Evolutionary conservation across 2,329 filamentous ascomycete genomes (phyloP), one percentile per base, ranked within the genome.

Genomic region (Phialophora tarda): DNA sequence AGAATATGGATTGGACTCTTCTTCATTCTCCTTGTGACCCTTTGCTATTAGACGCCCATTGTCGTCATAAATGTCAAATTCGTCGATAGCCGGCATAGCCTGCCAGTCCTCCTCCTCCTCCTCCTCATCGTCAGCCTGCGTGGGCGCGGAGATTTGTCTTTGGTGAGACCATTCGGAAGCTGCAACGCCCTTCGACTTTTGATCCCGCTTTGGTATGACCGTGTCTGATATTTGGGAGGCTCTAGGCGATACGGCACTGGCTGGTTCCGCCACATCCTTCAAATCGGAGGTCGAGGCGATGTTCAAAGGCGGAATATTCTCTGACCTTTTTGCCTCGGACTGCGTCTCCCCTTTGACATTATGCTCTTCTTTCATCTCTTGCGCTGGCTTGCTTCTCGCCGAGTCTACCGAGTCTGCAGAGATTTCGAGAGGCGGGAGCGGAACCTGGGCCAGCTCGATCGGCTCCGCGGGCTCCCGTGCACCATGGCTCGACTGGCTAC

Each of bases 21-120:
- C 89, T 14, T 89, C 86, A 32, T 85, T 86, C 66, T 90, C 87
- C 47, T 85, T 82, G 65, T 90, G 89, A 72, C 96, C 94, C 69
- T 86, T 89, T 12, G 95, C 95, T 70, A 99, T 84, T 30, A 99
- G 84, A 71, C 86, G 91, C 72, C 96, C 91, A 77, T 96, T 89
- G 74, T 99, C 95, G 76, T 99, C 92, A 78, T 98, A 99, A 71
- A 97, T 91, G 78, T 98, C 94, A 76, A 95, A 96, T 44, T 90
- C 90, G 7, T 93, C 95, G 74, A 93, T 92, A 1, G 95, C 88
- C 1, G 94, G 95, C 95, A 99, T 99, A 2, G 88, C 86, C 80
- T 97, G 92, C 95, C 95, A 99, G 59, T 84, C 87, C 1, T 81
- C 88, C 5, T 87, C 87, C 11, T 86, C 82, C 2, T 85, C 78